phyloP scores from a whole-genome alignment of 129 eudicot species.

The Arctium minus region DNA sequence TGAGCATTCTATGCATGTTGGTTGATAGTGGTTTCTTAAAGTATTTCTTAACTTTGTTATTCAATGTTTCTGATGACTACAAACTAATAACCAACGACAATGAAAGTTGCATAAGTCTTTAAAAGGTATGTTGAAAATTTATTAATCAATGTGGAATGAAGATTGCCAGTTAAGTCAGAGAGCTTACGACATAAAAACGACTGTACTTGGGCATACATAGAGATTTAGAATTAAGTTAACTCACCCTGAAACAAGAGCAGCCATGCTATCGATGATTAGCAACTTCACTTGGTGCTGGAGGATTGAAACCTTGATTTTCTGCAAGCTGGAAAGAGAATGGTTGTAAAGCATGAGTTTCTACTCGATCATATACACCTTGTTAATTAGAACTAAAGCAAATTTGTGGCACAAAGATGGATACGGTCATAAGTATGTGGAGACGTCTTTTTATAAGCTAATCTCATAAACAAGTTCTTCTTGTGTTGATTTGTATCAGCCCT shows the following conservation, averaged over 20 bases:
- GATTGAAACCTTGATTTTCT: conserved; percentile 65
- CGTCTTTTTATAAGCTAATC: too few species aligned
- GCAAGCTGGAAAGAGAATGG: conserved; percentile 57
- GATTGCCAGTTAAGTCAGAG: neutral
- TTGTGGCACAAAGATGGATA: neutral
- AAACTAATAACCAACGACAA: neutral
- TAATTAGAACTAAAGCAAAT: neutral
- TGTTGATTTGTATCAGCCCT: too few species aligned
- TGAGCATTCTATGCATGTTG: neutral
- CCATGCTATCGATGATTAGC: conserved; percentile 86
- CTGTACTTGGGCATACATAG: neutral
- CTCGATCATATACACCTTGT: neutral
- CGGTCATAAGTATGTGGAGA: too few species aligned
- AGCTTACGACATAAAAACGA: neutral
- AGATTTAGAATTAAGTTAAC: neutral
- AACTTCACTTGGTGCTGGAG: conserved; percentile 66
- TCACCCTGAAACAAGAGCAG: conserved; percentile 81
- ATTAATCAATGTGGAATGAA: neutral
- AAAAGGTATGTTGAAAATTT: neutral
- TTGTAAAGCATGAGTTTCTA: neutral
- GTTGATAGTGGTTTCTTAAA: neutral
- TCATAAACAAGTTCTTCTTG: too few species aligned
- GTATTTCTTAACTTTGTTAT: neutral
- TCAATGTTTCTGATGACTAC: neutral
- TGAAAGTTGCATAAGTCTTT: neutral